phyloP scores from a whole-genome alignment of 2,329 filamentous ascomycete species.

The Beauveria sp. region DNA sequence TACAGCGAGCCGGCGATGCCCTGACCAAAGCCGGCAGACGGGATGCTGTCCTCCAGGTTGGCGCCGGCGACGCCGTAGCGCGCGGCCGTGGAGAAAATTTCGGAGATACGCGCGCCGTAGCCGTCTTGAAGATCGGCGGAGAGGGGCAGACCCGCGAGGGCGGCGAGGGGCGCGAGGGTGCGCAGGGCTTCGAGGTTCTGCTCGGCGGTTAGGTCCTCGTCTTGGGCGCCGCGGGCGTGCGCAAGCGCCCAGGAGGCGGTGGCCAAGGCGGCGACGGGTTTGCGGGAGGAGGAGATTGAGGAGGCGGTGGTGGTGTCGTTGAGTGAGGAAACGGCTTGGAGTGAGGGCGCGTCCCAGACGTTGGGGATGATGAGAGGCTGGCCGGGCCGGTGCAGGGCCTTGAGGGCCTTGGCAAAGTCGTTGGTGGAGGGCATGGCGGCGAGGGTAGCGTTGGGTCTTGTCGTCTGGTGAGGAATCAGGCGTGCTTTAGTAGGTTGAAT shows the following conservation, averaged over 20 bases:
- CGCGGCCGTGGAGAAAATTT: slow-evolving; percentile 38
- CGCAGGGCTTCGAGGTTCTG: slow-evolving; percentile 42
- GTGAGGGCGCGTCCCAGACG: slow-evolving; percentile 45
- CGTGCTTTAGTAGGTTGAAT: not conserved
- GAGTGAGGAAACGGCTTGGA: slow-evolving; percentile 36
- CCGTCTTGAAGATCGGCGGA: slow-evolving; percentile 55
- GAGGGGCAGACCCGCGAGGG: slow-evolving; percentile 36
- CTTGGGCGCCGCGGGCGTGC: slow-evolving; percentile 33
- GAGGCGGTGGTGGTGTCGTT: slow-evolving; percentile 17
- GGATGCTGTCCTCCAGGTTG: slow-evolving; percentile 49
- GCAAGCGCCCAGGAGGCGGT: slow-evolving; percentile 46
- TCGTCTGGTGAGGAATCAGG: not conserved
- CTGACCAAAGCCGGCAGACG: slow-evolving; percentile 26
- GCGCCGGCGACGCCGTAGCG: slow-evolving; percentile 45
- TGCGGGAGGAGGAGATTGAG: too few species aligned
- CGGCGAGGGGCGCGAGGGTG: slow-evolving; percentile 35
- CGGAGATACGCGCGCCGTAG: slow-evolving; percentile 40
- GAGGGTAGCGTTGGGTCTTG: not conserved
- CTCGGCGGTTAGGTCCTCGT: slow-evolving; percentile 41
- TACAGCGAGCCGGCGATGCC: slow-evolving; percentile 26
- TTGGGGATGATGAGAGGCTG: slow-evolving; percentile 47
- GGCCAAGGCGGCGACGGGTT: slow-evolving; percentile 36
- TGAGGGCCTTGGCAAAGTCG: slow-evolving; percentile 27
- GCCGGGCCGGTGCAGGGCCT: slow-evolving; percentile 41
- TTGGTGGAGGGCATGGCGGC: slow-evolving; percentile 19